Percentiles rank a stretch among this genome's conserved stretches.
phyloP scores from a whole-genome alignment of 805 yeast species.

The Candida methanosorbosa region DNA sequence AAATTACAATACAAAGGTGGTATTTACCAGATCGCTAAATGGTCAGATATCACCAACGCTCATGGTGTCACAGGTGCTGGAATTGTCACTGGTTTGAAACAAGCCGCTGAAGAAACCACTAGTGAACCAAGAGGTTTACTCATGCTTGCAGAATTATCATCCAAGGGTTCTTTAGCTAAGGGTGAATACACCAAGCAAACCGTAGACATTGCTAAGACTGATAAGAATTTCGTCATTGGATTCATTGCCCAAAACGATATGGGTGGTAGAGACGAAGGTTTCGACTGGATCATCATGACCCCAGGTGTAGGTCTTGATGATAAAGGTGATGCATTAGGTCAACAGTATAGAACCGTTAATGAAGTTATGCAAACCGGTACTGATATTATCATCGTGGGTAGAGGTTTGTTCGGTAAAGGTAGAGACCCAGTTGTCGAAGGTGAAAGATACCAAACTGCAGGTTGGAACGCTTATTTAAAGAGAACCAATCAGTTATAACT shows the following conservation, averaged over 20 bases:
- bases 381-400: constrained; percentile 95
- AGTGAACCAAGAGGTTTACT: constrained; percentile 79
- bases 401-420: constrained; percentile 92
- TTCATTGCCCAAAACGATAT: constrained; percentile 89
- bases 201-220: constrained; percentile 76
- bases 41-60: constrained; percentile 98
- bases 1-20: constrained; percentile 91
- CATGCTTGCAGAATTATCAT: constrained; percentile 93
- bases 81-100: constrained; percentile 78
- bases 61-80: constrained; percentile 97
- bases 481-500: constrained; percentile 17
- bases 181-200: constrained; percentile 87
- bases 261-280: constrained; percentile 77
- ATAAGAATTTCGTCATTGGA: constrained; percentile 88
- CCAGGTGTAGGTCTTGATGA: constrained; percentile 99
- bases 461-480: constrained; percentile 83
- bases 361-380: constrained; percentile 82
- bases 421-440: constrained; percentile 88
- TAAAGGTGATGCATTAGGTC: constrained; percentile 92
- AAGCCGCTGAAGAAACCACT: constrained; percentile 66
- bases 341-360: constrained; percentile 88
- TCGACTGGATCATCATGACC: constrained; percentile 94
- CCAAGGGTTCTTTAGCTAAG: constrained; percentile 87
- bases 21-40: constrained; percentile 75
- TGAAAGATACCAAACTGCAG: constrained; percentile 81